Base-by-base conservation (phyloP, 257 asterid genomes). In the Primulina tabacum region DNA sequence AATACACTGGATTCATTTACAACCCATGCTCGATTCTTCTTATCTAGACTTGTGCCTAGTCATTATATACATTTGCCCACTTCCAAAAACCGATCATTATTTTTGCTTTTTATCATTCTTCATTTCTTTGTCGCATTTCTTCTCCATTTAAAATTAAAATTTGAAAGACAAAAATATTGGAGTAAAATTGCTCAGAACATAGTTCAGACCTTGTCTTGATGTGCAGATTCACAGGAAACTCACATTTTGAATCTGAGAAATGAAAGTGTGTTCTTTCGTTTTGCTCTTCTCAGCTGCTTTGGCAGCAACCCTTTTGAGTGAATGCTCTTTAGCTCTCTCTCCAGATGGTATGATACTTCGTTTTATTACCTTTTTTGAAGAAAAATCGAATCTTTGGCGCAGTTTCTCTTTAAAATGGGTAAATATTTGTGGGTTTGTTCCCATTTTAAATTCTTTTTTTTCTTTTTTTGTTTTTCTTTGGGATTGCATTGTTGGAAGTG, bases 401-500 rank as follows among this genome's bases (percentile, higher is more conserved):
- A 16, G 24, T 62, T 35, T 70, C 56, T 56, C 10, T 70, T 50
- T 17, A 2, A n/a, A 17, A 61, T 69, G 65, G 60, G 60, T 26
- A 71, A 71, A 52, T 28, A 20, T 69, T 62, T 53, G 62, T 60
- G 47, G 28, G 21, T 34, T 47, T 69, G 16, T 40, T 35, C 21
- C 24, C 32, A 28, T 7, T 60, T 21, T 33, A 14, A 47, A 11
- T 57, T 18, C 2, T 7, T 21, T 0, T 8, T n/a, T 64, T 32
- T 14, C 56, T 56, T 21, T 5, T 5, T 26, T 16, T 17, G 67
- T 3, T 0, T 0, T 70, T 35, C 20, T 71, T 21, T 0, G 97
- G 99, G 59, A 68, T 87, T 59, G 50, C 90, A 20, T 74, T 94
- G 88, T 77, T 94, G 99, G 99, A 90, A 72, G 84, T 94, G 83